Evolutionary conservation across 164 flowering plant species (phyloP), one percentile per base, ranked within the genome.

Genomic region (Berberis vulgaris): DNA sequence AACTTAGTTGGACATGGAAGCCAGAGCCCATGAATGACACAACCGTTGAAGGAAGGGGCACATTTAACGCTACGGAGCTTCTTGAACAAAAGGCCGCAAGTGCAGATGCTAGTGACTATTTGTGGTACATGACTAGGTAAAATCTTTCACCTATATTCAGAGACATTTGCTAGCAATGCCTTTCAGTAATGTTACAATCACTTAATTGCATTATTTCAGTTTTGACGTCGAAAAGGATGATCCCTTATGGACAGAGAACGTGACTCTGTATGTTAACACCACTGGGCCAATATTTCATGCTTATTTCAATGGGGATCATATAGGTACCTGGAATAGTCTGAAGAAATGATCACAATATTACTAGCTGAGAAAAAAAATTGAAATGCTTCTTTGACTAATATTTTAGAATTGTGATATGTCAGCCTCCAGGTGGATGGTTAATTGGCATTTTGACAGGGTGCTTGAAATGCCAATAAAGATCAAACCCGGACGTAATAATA

Each of bases 251-350:
- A 26, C 26, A 26, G 26, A 26, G 26, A 26, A 26, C 26, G 72
- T 79, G 81, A 76, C 64, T 0, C 62, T 90, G 0, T 65, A 78
- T 7, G 83, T 88, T 1, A 81, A 88, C 49, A 73, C 67, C 1
- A 83, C 74, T 5, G 96, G 96, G 1, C 86, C 81, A 8, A 65
- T 84, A 1, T 72, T 88, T 11, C 97, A 91, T 67, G 93, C 70
- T 0, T 91, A 59, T 53, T 78, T 84, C 11, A 91, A 91, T 60
- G 83, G 84, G 1, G 58, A 80, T 6, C 72, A 65, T 26, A n/a
- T 84, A 2, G 89, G 91, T 84, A 77, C 0, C 26, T 26, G 26
- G 26, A 26, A 26, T 26, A 26, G 26, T 26, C 26, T 26, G 26
- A 26, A 26, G 26, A 26, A 26, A 26, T 26, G 26, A 26, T 26